Conservation (phyloP, 2,329 filamentous ascomycete species). For the Dryadomyces quercivorus region DNA sequence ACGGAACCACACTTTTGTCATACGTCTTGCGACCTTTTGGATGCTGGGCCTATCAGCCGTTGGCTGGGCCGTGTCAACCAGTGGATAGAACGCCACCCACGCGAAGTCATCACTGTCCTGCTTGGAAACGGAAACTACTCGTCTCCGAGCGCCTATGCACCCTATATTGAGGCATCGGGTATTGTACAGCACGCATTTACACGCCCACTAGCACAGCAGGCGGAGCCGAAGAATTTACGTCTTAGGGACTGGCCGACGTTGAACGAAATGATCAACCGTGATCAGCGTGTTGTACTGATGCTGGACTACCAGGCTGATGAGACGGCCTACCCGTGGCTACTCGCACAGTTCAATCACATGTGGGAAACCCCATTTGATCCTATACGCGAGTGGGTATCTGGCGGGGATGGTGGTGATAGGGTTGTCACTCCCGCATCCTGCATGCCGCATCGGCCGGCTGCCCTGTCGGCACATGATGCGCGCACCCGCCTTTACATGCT, state of each 20-base stretch:
- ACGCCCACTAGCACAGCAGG: constrained; percentile 45
- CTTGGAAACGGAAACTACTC: constrained; percentile 75
- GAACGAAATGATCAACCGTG: constrained; percentile 57
- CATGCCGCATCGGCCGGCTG: constrained; percentile 62
- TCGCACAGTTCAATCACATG: constrained; percentile 78
- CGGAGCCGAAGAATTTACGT: constrained; percentile 37
- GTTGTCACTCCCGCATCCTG: constrained; percentile 55
- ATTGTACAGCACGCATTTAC: constrained; percentile 62
- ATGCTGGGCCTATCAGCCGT: constrained; percentile 63
- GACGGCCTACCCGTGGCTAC: constrained; percentile 64
- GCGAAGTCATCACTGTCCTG: constrained; percentile 78
- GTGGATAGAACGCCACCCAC: constrained; percentile 69
- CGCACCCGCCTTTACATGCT: constrained; percentile 61
- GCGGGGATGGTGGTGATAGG: constrained; percentile 2
- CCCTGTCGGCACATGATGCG: constrained; percentile 39
- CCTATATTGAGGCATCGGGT: constrained; percentile 58
- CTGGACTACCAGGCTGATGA: constrained; percentile 80
- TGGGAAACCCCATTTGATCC: constrained; percentile 88
- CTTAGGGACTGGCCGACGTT: constrained; percentile 75
- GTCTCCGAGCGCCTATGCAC: constrained; percentile 48
- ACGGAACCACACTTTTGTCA: constrained; percentile 65
- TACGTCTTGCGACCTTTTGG: constrained; percentile 67
- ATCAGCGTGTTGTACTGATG: constrained; percentile 66
- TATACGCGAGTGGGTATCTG: background rate
- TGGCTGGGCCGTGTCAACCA: constrained; percentile 57